Base-by-base conservation (phyloP, 2,329 filamentous ascomycete genomes). In the Cercospora berteroae region DNA sequence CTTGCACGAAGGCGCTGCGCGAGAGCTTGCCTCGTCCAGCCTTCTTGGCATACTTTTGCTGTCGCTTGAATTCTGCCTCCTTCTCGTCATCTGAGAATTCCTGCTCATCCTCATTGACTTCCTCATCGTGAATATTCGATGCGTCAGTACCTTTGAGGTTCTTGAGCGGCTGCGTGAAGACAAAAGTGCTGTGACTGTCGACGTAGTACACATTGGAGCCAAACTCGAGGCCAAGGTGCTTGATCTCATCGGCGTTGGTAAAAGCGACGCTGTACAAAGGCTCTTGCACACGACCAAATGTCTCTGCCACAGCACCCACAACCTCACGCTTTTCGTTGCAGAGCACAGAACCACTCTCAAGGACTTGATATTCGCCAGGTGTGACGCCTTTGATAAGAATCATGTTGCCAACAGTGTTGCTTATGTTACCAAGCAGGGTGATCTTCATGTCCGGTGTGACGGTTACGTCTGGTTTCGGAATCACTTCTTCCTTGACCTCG, bases 61-160 rank as follows among this genome's bases (percentile, higher is more conserved):
- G 69, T 50, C 75, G 67, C 71, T 79, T 79, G 72, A 73, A 78
- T 59, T 77, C 76, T 12, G 90, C 90, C 79, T 99, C 95, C 73
- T 92, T 91, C 80, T 99, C 95, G 74, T 99, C 95, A 73, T 99
- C 95, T 0, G 94, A 97, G 78, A 98, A 98, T 77, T 98, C 95
- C 73, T 93, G 87, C 77, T 98, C 94, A 42, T 96, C 92, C 33
- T 91, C 90, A 16, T 82, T 88, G 7, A 93, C 86, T 80, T 98
- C 94, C 78, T 99, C 95, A 73, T 98, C 95, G 79, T 97, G 91
- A 64, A 97, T 85, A 77, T 98, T 98, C 61, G 93, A 96, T 8
- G 95, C 94, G 79, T 99, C 95, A 9, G 93, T 95, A 67, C 93
- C 93, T 81, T 96, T 98, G 74, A 90, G 78, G 62, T 84, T 86